Percentiles rank a stretch among this genome's conserved stretches.
Conservation (phyloP, 2,329 filamentous ascomycete genomes). For the Nemania diffusa region DNA sequence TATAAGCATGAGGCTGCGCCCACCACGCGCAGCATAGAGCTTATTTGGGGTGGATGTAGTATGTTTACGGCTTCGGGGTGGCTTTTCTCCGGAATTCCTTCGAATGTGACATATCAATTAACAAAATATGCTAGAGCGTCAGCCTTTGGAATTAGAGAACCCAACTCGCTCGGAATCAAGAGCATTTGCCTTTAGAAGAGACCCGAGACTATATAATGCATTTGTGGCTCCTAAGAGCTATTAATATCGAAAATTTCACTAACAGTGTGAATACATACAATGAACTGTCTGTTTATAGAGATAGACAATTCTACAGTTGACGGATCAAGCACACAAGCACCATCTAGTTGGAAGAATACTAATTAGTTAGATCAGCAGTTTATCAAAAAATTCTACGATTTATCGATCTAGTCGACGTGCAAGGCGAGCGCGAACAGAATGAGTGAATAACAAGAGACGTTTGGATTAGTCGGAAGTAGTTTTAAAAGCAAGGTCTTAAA, state of each 20-base stretch:
- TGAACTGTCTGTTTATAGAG: neutral
- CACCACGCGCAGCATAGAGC: neutral
- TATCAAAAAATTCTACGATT: neutral
- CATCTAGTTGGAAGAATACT: neutral
- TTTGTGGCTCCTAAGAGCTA: neutral
- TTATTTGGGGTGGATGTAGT: neutral
- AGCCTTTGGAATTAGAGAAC: neutral
- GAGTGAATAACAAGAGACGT: too few species aligned
- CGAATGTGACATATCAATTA: neutral
- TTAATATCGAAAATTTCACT: neutral
- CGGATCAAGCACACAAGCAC: neutral
- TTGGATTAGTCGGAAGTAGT: too few species aligned
- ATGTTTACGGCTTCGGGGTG: neutral
- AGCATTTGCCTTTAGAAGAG: neutral
- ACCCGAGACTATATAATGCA: neutral
- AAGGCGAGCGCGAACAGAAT: too few species aligned
- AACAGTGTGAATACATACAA: neutral
- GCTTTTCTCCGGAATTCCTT: neutral
- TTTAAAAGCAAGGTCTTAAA: too few species aligned
- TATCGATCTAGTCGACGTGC: too few species aligned
- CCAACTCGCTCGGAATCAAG: neutral
- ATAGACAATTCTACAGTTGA: neutral
- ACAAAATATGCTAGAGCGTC: neutral
- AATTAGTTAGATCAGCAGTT: neutral
- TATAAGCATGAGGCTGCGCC: neutral